A percentile compares a stretch with the other conserved stretches of the same genome.
Conservation (phyloP, 495 filamentous ascomycete species). For the Aspergillus mulundensis region DNA sequence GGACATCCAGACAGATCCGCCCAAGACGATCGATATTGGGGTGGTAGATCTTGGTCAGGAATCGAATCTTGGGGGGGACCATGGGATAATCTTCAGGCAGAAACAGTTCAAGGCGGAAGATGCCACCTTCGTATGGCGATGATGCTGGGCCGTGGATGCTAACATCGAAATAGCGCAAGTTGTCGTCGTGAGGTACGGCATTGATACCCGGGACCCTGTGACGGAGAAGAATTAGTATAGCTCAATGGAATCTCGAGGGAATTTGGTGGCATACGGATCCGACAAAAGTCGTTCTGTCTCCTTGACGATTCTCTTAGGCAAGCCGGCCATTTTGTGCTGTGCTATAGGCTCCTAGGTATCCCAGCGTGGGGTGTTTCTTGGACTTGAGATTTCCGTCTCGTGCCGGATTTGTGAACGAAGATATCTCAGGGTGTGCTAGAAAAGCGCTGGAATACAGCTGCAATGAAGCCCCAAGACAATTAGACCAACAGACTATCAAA, state of each 20-base stretch:
- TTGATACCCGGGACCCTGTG: slow-evolving; percentile 91
- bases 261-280: slow-evolving; percentile 69
- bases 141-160: slow-evolving; percentile 91
- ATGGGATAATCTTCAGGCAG: slow-evolving; percentile 99
- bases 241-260: neutral
- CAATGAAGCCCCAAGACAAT: neutral
- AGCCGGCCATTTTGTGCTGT: slow-evolving; percentile 49
- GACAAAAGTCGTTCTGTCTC: slow-evolving; percentile 97
- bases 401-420: neutral
- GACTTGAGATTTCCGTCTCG: neutral
- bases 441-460: neutral
- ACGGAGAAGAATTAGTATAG: slow-evolving; percentile 7
- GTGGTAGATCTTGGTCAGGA: slow-evolving; percentile 98
- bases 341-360: neutral
- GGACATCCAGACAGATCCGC: slow-evolving; percentile 92
- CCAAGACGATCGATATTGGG: slow-evolving; percentile 98
- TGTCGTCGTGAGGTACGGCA: slow-evolving; percentile 96
- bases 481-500: neutral
- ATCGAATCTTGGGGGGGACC: slow-evolving; percentile 97
- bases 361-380: slow-evolving; percentile 6
- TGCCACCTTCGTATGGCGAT: slow-evolving; percentile 91
- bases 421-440: neutral
- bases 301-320: slow-evolving; percentile 96
- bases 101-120: slow-evolving; percentile 97
- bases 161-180: slow-evolving; percentile 96